Evolutionary conservation across 805 yeast genomes (phyloP), one percentile per base, ranked within the genome.

Genomic region (Hanseniaspora mollemarum): DNA sequence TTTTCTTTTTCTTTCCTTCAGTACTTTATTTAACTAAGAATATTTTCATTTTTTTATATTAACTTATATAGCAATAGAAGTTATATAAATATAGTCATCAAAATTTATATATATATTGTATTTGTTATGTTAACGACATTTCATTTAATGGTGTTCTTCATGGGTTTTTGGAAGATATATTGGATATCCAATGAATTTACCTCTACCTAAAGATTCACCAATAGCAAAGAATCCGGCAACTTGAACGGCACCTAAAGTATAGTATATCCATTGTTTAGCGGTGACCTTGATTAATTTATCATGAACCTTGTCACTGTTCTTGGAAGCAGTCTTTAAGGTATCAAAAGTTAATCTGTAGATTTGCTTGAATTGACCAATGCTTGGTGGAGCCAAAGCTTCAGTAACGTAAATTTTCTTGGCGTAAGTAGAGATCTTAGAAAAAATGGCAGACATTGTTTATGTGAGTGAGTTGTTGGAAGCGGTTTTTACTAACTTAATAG

Each of bases 141-240:
- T n/a, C 2, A 25, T 31, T 43, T 52, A 45, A 46, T 41, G 55
- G 51, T 58, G 59, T 45, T 45, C 43, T 41, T 45, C 57, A 13
- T 46, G 56, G 52, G 62, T 67, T 54, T 64, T 65, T 53, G 67
- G 61, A 56, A 67, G 59, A 56, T 67, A 75, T 38, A 46, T 46
- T 46, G 50, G 50, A 77, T 92, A 90, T 59, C 96, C 96, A 63
- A 87, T 84, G 54, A 92, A 60, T 62, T 84, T 79, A 75, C 97
- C 83, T 76, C 97, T 87, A 64, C 98, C 98, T 63, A 92, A 75
- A 59, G 88, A 79, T 76, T 92, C 98, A 66, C 98, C 98, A 43
- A 90, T 74, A 25, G 96, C 79, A 71, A 87, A 92, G 66, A 88
- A 76, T 57, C 96, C 98, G 58, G 85, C 72, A 51, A 90, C 70